Evolutionary conservation across 306 rosid genomes (phyloP).

Genomic region (Lagenaria siceraria): DNA sequence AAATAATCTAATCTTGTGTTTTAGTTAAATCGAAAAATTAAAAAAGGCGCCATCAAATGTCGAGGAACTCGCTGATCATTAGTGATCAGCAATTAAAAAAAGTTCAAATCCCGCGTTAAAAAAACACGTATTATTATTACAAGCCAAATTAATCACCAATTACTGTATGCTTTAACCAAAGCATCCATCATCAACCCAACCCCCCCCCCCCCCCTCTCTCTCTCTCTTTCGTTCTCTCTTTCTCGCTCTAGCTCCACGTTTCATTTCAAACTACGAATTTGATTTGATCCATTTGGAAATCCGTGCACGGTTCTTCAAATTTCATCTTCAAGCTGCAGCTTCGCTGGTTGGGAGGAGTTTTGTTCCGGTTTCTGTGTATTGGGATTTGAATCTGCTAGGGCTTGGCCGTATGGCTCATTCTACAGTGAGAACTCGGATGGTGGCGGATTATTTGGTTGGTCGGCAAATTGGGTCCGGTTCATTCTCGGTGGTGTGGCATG

Average conservation of each 20-base stretch:
- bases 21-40: not conserved
- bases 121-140: not conserved
- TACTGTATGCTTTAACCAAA: not conserved
- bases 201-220: not conserved
- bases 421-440: conserved; percentile 42
- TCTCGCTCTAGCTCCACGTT: not conserved
- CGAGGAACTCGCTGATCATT: not conserved
- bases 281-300: conserved; percentile 3
- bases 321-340: conserved; percentile 8
- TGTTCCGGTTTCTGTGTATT: conserved; percentile 18
- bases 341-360: conserved; percentile 11
- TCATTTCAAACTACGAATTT: not conserved
- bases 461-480: conserved; percentile 91
- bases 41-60: conserved; percentile 6
- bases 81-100: not conserved
- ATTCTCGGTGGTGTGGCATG: conserved; percentile 96
- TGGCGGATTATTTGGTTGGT: conserved; percentile 71
- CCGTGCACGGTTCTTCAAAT: not conserved
- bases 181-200: not conserved
- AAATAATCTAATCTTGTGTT: not conserved
- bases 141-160: not conserved
- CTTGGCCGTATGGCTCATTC: conserved; percentile 47
- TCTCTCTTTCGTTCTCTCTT: not conserved
- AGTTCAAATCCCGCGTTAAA: not conserved
- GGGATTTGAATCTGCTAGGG: conserved; percentile 19